Evolutionary conservation across 495 filamentous ascomycete species (phyloP).

Genomic region (Penicillium egyptiacum): DNA sequence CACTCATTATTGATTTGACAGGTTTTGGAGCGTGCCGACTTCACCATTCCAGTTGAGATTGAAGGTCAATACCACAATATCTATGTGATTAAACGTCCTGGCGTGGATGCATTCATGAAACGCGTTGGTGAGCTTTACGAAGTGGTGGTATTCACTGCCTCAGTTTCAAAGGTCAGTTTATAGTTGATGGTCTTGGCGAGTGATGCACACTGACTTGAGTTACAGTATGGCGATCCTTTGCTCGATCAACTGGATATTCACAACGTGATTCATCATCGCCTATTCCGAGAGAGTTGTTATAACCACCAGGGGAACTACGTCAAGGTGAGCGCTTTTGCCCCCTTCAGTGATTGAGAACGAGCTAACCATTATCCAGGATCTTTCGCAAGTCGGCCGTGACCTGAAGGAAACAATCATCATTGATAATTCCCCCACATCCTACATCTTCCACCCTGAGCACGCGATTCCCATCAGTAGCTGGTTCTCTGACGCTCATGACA

Average conservation of each 20-base stretch:
- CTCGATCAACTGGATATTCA: conserved; percentile 98
- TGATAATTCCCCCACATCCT: conserved; percentile 98
- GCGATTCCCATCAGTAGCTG: conserved; percentile 99
- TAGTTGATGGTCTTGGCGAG: conserved; percentile 5
- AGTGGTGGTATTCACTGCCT: conserved; percentile 98
- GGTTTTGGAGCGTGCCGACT: conserved; percentile 98
- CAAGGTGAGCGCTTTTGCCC: conserved; percentile 55
- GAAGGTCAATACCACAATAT: conserved; percentile 99
- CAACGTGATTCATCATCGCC: conserved; percentile 89
- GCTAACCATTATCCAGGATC: conserved; percentile 56
- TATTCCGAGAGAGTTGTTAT: conserved; percentile 98
- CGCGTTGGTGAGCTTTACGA: conserved; percentile 96
- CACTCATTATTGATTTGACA: conserved; percentile 42
- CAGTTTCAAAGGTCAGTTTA: conserved; percentile 85
- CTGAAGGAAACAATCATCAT: conserved; percentile 98
- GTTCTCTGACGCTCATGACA: conserved; percentile 99
- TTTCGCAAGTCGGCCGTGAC: conserved; percentile 94
- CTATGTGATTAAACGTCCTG: conserved; percentile 97
- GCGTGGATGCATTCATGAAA: conserved; percentile 99
- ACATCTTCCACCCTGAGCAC: conserved; percentile 99
- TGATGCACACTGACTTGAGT: conserved; percentile 7
- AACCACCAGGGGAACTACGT: conserved; percentile 99
- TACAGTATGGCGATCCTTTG: conserved; percentile 91
- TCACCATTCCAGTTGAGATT: conserved; percentile 98
- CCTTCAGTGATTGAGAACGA: background rate